Conservation (phyloP, 371 early-diverging fungal species). For the Smittium mucronatum region DNA sequence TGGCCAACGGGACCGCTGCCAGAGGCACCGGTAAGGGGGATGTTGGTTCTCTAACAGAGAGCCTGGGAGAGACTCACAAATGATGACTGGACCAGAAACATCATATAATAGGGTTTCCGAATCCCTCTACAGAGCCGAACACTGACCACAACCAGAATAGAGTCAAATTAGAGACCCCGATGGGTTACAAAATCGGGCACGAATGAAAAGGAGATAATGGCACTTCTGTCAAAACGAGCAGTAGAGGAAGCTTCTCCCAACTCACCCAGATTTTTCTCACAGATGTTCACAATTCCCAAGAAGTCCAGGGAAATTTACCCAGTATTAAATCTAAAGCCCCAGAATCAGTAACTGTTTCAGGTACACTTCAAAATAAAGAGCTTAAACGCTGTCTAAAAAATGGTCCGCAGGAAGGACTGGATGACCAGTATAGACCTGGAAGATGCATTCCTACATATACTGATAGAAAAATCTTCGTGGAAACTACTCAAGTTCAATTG, state of each 20-base stretch:
- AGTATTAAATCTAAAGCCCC: not conserved
- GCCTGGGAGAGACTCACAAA: not conserved
- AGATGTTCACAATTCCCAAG: not conserved
- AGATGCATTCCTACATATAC: constrained; percentile 31
- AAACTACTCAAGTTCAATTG: constrained; percentile 34
- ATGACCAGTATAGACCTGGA: constrained; percentile 25
- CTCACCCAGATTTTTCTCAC: not conserved
- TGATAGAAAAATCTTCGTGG: constrained; percentile 20
- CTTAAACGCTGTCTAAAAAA: constrained; percentile 22
- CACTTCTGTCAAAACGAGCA: not conserved
- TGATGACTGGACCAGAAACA: not conserved
- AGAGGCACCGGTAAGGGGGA: not conserved
- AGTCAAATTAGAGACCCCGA: not conserved
- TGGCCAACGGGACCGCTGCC: not conserved
- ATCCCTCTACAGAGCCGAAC: not conserved
- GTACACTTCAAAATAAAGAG: constrained; percentile 18
- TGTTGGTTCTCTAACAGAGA: not conserved
- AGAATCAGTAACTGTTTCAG: not conserved
- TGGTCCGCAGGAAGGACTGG: constrained; percentile 22
- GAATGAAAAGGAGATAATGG: not conserved
- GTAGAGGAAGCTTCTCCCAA: not conserved
- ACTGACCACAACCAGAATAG: not conserved
- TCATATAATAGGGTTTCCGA: not conserved
- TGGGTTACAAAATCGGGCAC: not conserved
- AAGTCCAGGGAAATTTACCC: not conserved